Percentiles rank a stretch among this genome's conserved stretches.
phyloP scores from a whole-genome alignment of 768 basidiomycete genomes.

The Mycena crocata region DNA sequence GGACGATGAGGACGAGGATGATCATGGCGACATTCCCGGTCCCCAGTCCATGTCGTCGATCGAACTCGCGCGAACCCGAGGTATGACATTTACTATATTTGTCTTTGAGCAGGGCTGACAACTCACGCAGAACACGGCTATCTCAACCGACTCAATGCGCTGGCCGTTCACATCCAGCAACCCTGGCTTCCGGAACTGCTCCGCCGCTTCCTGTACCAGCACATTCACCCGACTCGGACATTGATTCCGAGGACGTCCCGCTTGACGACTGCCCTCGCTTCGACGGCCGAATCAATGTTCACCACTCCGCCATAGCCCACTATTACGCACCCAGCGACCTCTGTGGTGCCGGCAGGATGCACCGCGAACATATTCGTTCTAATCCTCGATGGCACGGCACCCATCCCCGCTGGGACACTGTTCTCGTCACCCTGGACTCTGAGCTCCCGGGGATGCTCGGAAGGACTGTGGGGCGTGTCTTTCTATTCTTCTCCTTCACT shows the following conservation, averaged over 20 bases:
- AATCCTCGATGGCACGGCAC: slow-evolving; percentile 3
- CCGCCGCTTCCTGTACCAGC: slow-evolving; percentile 6
- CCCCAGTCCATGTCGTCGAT: neutral
- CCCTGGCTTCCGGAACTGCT: neutral
- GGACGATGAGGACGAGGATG: neutral
- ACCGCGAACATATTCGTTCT: slow-evolving; percentile 4
- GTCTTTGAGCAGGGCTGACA: neutral
- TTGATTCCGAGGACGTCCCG: neutral
- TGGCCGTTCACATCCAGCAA: slow-evolving; percentile 37
- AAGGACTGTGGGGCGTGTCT: slow-evolving; percentile 24
- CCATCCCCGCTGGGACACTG: slow-evolving; percentile 2
- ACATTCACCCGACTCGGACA: neutral
- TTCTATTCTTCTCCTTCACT: slow-evolving; percentile 36
- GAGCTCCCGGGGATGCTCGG: slow-evolving; percentile 21
- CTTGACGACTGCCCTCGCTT: neutral
- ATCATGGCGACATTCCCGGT: neutral
- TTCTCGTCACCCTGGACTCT: neutral
- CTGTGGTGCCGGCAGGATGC: slow-evolving; percentile 1
- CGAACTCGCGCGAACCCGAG: neutral
- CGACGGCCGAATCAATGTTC: neutral
- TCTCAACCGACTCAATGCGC: neutral
- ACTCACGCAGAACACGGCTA: neutral
- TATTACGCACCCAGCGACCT: slow-evolving; percentile 13
- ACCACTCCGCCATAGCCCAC: neutral
- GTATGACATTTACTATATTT: neutral